Evolutionary conservation across 441 rosid species (phyloP), one percentile per base, ranked within the genome.

Genomic region (Gossypium schwendimanii): DNA sequence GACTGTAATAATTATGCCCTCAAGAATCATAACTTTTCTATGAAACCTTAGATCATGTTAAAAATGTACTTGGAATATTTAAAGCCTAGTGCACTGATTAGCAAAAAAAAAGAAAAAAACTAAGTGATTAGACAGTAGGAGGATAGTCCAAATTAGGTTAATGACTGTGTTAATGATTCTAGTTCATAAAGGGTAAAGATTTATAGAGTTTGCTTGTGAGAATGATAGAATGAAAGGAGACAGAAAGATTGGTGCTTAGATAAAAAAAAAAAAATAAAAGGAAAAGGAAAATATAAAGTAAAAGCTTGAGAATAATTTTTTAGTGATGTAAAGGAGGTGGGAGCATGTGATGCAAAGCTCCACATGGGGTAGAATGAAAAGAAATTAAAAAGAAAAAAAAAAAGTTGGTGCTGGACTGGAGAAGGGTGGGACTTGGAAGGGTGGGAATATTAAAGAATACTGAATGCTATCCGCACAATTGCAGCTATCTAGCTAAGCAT

Each of bases 341-440:
- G 57, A 69, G 79, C 87, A 81, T 79, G 85, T 84, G 85, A 72
- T 79, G 79, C 80, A 26, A 75, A 73, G 82, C 69, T 78, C 81
- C 84, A 81, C 83, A 83, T 83, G 79, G 79, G 77, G 57, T 67
- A 47, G 76, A 72, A 78, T 70, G 75, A 74, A 77, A 53, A 58
- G 9, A 8, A 2, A 18, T 33, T 31, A 31, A 53, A 53, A 54
- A 17, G 8, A 50, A 50, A 4, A 76, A 28, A 44, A 28, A 36
- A 15, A 4, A 39, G 24, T 36, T 21, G 67, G 3, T 52, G 47
- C n/a, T 31, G 47, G 66, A 10, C n/a, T 39, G 52, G 28, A 63
- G 28, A 39, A 39, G 15, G 10, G 2, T 24, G 31, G 57, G 47
- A 44, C 1, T 26, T 23, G 23, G 49, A 50, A 39, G 10, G 9